These are phyloP conservation scores for Amanita polypyramis DNA, from an alignment of 768 basidiomycete species.

Conservation along the genomic window DNA sequence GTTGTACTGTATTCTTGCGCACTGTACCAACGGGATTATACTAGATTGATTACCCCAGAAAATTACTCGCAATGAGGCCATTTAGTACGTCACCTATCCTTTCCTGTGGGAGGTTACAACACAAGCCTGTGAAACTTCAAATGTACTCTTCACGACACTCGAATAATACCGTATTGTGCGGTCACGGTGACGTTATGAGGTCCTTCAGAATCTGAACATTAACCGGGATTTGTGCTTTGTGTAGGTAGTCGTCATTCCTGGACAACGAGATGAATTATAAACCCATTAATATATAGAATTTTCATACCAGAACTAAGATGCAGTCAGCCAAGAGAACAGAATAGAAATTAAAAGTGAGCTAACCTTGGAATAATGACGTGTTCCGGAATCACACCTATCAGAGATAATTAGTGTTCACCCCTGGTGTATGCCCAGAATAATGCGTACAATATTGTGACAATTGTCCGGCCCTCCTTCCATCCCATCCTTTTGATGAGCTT, in stretches of 20 bases:
- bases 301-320: conserved; percentile 35
- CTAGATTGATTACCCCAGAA: no score
- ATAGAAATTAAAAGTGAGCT: conserved; percentile 1
- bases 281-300: not conserved
- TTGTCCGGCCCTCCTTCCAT: conserved; percentile 54
- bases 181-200: no score
- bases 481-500: conserved; percentile 63
- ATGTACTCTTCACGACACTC: no score
- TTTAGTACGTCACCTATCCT: not conserved
- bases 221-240: conserved; percentile 32
- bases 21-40: not conserved
- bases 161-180: no score
- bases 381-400: conserved; percentile 79
- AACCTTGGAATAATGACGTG: conserved; percentile 88
- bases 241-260: conserved; percentile 47
- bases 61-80: no score
- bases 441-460: conserved; percentile 81
- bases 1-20: conserved; percentile 1
- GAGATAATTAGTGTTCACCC: not conserved
- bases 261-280: not conserved
- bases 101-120: not conserved
- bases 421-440: conserved; percentile 3
- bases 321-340: not conserved
- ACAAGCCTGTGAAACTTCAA: no score
- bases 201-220: conserved; percentile 31